Base-by-base conservation (phyloP, 208 protist species). In the Acanthamoeba sp. region DNA sequence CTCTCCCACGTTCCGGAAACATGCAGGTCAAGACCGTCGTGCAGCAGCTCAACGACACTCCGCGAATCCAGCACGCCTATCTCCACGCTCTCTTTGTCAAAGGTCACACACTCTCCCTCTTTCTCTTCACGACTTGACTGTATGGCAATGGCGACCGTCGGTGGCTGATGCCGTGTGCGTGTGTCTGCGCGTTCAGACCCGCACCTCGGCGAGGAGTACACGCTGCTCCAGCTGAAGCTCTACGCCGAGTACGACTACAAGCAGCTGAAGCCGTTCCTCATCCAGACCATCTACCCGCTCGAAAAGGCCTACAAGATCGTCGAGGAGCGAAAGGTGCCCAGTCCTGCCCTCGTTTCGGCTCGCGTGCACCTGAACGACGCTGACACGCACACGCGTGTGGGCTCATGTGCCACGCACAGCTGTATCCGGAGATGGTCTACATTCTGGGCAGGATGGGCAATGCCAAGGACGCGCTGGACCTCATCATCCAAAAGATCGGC, bases 371-470 rank as follows among this genome's bases (percentile, higher is more conserved):
- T 78, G 10, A 16, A 94, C 50, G 94, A 78, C n/a, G 85, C 16
- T 52, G 95, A n/a, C 38, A n/a, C n/a, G n/a, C n/a, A n/a, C n/a
- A n/a, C n/a, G 87, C 36, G 32, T 96, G 10, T 62, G 55, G 29
- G 59, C 20, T 34, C 59, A 32, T 66, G 27, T 59, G 52, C 4
- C 50, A 76, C 80, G 87, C 34, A 96, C 71, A 80, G 20, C 76
- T 98, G 12, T 98, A 98, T 36, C 91, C 93, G 32, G 96, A 97
- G 69, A 97, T 96, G 90, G 97, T 98, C 20, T 98, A 95, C 93
- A 55, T 98, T 7, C 93, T 97, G 22, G 95, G 94, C 22, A 80
- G 97, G 59, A 98, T 98, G 94, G 97, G 97, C 57, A 98, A 97
- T 76, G 93, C 84, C 20, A 96, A 96, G 34, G 69, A 97, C 6